phyloP scores from a whole-genome alignment of 495 filamentous ascomycete genomes.

The Parathielavia appendiculata region DNA sequence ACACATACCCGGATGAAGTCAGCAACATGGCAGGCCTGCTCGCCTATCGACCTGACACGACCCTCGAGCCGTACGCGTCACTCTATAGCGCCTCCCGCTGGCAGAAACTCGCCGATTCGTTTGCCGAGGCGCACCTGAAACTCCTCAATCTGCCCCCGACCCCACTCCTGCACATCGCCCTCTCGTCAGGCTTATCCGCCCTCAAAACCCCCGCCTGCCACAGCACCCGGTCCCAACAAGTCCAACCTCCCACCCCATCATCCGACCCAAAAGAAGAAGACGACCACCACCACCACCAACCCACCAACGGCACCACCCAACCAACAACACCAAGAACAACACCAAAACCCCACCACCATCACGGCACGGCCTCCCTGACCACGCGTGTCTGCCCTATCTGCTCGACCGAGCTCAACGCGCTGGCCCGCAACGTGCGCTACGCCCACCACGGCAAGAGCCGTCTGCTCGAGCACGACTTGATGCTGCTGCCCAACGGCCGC shows the following conservation, averaged over 20 bases:
- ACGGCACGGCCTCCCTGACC: slow-evolving; percentile 35
- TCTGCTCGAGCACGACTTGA: slow-evolving; percentile 71
- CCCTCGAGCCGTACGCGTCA: slow-evolving; percentile 38
- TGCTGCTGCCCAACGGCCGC: slow-evolving; percentile 80
- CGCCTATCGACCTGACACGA: slow-evolving; percentile 60
- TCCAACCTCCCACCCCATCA: slow-evolving; percentile 27
- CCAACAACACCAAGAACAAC: not conserved
- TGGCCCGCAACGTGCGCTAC: slow-evolving; percentile 84
- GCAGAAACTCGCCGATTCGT: slow-evolving; percentile 70
- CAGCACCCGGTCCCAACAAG: slow-evolving; percentile 35
- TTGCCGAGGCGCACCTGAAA: slow-evolving; percentile 78
- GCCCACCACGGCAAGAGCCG: slow-evolving; percentile 91
- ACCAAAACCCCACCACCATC: slow-evolving; percentile 2
- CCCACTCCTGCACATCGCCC: slow-evolving; percentile 85
- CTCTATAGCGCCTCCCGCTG: slow-evolving; percentile 71
- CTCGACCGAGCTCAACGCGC: slow-evolving; percentile 85
- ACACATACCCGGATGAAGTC: slow-evolving; percentile 64
- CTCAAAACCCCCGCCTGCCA: slow-evolving; percentile 96
- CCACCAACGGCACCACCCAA: not conserved
- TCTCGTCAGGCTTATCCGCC: slow-evolving; percentile 86
- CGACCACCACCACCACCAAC: slow-evolving; percentile 11
- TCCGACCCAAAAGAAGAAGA: not conserved
- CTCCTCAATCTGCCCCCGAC: slow-evolving; percentile 76
- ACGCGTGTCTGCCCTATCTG: slow-evolving; percentile 82
- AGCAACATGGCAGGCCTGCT: slow-evolving; percentile 73